Evolutionary conservation across 2,329 filamentous ascomycete genomes (phyloP), one percentile per base, ranked within the genome.

Genomic region (Drechslera avenae): DNA sequence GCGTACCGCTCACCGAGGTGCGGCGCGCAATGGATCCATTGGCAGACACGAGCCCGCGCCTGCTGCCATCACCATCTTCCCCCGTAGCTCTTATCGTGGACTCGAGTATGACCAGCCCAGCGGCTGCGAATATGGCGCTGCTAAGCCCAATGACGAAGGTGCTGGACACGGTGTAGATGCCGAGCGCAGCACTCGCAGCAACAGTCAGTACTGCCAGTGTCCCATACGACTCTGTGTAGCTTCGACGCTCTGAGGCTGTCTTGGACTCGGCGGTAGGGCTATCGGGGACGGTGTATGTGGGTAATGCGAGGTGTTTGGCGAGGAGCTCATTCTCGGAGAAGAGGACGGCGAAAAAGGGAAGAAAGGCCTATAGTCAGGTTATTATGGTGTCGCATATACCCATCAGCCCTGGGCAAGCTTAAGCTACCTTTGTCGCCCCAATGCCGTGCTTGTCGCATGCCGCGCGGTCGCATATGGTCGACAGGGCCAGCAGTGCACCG

Each of bases 371-470:
- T n/a, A 21, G 26, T 28, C 26, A 28, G 9, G 26, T 28, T 28
- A 28, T 10, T 28, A 28, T 28, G 26, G 9, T 28, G 26, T 28
- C 26, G 9, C 26, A 8, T 13, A 28, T 23, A 23, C 21, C 21
- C 21, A 4, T 23, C 21, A 2, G 26, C 26, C 10, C 2, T 28
- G 9, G 21, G 21, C 21, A 4, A 23, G 21, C 10, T 9, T 13
- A 10, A 40, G 17, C 35, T 61, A 79, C 78, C 74, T 79, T 78
- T 17, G 73, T 74, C 67, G 74, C 74, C 72, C 75, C 75, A n/a
- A 77, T 71, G 33, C 73, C 74, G 52, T 73, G 66, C 43, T 71
- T 73, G 53, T 77, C 75, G 56, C 73, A 71, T n/a, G 75, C 73
- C 16, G 71, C 72, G 46, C 76, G 60, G 54, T 79, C 76, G 65